Evolutionary conservation across 2,329 filamentous ascomycete species (phyloP).

Genomic region (Alternaria gaisen): DNA sequence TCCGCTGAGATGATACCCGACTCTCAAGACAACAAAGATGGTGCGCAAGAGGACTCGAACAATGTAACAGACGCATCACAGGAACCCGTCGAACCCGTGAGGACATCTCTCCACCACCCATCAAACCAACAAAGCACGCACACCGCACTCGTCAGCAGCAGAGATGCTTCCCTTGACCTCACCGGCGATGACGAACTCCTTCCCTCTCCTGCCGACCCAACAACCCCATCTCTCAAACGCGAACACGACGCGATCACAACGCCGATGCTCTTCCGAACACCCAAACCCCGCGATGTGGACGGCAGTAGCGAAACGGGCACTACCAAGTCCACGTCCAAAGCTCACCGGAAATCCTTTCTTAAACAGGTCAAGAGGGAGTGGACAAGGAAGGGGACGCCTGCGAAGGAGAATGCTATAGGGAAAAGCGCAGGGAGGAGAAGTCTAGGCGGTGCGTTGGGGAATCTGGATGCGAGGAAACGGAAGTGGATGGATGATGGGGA

Average conservation of each 20-base stretch:
- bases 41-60: accelerated
- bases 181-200: slow-evolving; percentile 13
- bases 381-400: slow-evolving; percentile 24
- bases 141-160: neutral
- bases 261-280: slow-evolving; percentile 23
- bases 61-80: neutral
- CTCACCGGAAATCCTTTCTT: slow-evolving; percentile 20
- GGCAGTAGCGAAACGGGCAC: slow-evolving; percentile 3
- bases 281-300: slow-evolving; percentile 12
- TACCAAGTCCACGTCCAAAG: slow-evolving; percentile 15
- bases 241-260: slow-evolving; percentile 36
- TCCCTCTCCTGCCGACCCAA: neutral
- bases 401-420: neutral
- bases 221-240: slow-evolving; percentile 21
- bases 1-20: neutral
- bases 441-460: neutral
- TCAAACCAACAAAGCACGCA: neutral
- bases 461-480: slow-evolving; percentile 4
- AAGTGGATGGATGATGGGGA: slow-evolving; percentile 1
- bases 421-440: slow-evolving; percentile 5
- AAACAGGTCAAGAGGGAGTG: slow-evolving; percentile 37
- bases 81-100: accelerated
- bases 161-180: slow-evolving; percentile 11
- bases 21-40: neutral
- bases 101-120: neutral